phyloP scores from a whole-genome alignment of 2,329 filamentous ascomycete species.

The Teratosphaeria zuluensis region DNA sequence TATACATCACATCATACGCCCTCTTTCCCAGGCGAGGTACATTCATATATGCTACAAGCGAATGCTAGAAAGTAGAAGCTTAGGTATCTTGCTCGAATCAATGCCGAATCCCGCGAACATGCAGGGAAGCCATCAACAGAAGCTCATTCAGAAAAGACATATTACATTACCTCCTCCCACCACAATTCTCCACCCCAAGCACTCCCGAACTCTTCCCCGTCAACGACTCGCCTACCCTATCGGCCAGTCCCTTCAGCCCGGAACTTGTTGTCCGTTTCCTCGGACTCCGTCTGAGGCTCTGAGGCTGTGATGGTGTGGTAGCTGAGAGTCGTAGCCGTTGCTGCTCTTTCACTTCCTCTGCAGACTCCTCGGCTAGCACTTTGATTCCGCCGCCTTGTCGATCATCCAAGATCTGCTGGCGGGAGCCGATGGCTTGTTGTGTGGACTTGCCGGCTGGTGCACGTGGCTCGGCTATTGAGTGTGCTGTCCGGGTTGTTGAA shows the following conservation, averaged over 20 bases:
- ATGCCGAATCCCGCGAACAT: background rate
- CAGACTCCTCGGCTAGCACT: slow-evolving; percentile 30
- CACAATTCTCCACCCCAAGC: slow-evolving; percentile 32
- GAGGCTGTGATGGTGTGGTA: background rate
- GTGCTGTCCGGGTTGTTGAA: slow-evolving; percentile 12
- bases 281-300: slow-evolving; percentile 27
- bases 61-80: background rate
- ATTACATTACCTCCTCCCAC: background rate
- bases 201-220: slow-evolving; percentile 37
- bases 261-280: slow-evolving; percentile 33
- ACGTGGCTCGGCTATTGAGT: slow-evolving; percentile 12
- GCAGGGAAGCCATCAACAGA: background rate
- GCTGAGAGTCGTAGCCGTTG: background rate
- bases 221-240: slow-evolving; percentile 36
- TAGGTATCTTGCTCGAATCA: background rate
- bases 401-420: slow-evolving; percentile 34
- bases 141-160: background rate
- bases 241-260: slow-evolving; percentile 34
- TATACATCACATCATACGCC: background rate
- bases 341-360: slow-evolving; percentile 26
- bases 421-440: slow-evolving; percentile 29
- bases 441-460: slow-evolving; percentile 28
- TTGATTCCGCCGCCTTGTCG: slow-evolving; percentile 24
- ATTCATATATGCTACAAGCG: background rate
- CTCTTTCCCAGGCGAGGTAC: background rate